A percentile compares a stretch with the other conserved stretches of the same genome.
Conservation (phyloP, 345 rosid species). For the Sonneratia alba region DNA sequence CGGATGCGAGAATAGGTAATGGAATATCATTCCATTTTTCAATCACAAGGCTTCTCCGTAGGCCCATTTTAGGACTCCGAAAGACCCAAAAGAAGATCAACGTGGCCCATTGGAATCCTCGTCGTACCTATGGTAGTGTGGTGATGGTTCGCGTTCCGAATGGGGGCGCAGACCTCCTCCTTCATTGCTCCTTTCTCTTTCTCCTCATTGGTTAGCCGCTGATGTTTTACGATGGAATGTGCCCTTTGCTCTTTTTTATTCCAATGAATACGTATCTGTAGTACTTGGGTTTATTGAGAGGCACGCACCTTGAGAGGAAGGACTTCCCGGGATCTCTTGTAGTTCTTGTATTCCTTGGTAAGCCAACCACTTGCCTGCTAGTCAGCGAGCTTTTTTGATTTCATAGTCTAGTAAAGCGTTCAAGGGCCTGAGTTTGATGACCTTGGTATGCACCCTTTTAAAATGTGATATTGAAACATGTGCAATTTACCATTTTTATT, state of each 20-base stretch:
- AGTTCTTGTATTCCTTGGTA: background rate
- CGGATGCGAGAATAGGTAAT: too few relatives aligned
- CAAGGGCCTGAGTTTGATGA: background rate
- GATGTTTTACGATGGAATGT: too few relatives aligned
- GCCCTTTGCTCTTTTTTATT: background rate
- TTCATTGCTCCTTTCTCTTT: too few relatives aligned
- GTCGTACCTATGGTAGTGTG: background rate
- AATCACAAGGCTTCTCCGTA: too few relatives aligned
- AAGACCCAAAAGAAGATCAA: background rate
- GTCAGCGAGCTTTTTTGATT: background rate
- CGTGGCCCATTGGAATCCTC: background rate
- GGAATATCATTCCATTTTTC: too few relatives aligned
- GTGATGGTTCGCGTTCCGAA: too few relatives aligned
- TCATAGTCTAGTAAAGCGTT: background rate
- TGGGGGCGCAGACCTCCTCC: too few relatives aligned
- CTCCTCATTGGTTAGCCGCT: too few relatives aligned
- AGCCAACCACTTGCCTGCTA: background rate
- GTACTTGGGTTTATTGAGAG: too few relatives aligned
- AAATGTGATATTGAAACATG: too few relatives aligned
- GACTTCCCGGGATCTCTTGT: background rate
- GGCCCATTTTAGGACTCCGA: background rate
- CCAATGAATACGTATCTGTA: background rate
- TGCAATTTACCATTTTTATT: too few relatives aligned
- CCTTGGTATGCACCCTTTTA: background rate
- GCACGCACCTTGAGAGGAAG: background rate